Percentiles rank a stretch among this genome's conserved stretches.
These are phyloP conservation scores for Fusarium nelsonii DNA, from an alignment of 2,329 filamentous ascomycete species.

Conservation along the genomic window DNA sequence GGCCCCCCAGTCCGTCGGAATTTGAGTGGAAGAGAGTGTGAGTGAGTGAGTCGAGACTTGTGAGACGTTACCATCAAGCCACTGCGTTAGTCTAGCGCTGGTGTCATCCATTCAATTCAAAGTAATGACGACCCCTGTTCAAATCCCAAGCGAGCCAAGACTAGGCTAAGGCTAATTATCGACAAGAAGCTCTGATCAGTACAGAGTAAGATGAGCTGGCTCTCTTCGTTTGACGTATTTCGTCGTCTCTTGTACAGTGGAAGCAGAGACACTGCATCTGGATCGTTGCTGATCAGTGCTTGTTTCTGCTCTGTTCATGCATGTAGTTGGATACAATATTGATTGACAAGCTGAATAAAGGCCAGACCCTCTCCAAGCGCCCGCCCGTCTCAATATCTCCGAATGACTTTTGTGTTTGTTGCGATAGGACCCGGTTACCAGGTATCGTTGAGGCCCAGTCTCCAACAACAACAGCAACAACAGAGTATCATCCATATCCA, in stretches of 20 bases:
- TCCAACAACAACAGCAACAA: not conserved
- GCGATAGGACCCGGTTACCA: slow-evolving; percentile 6
- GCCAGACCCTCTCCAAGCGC: not conserved
- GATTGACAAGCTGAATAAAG: not conserved
- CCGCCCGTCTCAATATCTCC: too few species aligned
- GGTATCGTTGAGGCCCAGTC: slow-evolving; percentile 11
- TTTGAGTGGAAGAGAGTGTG: slow-evolving; percentile 27
- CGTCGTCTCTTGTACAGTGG: slow-evolving; percentile 12
- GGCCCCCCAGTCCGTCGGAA: slow-evolving; percentile 42
- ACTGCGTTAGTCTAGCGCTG: slow-evolving; percentile 40
- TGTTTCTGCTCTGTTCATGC: not conserved
- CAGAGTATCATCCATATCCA: not conserved
- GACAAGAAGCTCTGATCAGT: slow-evolving; percentile 16
- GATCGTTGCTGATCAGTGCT: slow-evolving; percentile 23
- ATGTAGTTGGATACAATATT: not conserved
- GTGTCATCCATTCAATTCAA: slow-evolving; percentile 15
- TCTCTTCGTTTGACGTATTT: slow-evolving; percentile 21
- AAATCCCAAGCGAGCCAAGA: not conserved
- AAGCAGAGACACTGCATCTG: slow-evolving; percentile 23
- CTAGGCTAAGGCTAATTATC: slow-evolving; percentile 2
- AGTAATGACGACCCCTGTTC: slow-evolving; percentile 38
- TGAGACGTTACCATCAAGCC: slow-evolving; percentile 45
- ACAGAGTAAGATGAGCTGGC: slow-evolving; percentile 40
- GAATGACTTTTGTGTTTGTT: not conserved
- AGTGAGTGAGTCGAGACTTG: slow-evolving; percentile 33